Evolutionary conservation across 257 asterid species (phyloP), one percentile per base, ranked within the genome.

Genomic region (Penstemon barbatus): DNA sequence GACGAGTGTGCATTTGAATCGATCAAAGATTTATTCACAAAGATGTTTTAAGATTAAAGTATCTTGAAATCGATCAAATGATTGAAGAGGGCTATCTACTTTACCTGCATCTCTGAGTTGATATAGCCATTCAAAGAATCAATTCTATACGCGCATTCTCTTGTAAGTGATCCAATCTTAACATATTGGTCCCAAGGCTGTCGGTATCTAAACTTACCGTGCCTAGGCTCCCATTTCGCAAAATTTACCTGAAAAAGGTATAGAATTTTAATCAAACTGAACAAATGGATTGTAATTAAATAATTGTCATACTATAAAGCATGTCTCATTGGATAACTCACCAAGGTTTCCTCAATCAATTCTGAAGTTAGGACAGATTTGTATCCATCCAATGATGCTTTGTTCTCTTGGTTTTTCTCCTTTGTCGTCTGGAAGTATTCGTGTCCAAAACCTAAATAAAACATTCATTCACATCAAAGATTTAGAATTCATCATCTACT

Each of bases 171-270:
- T 25, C 82, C 71, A 25, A 74, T 64, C 63, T 76, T 74, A n/a
- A 77, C 40, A 74, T 77, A 80, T 58, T 50, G 75, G 33, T 71
- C 78, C 85, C 85, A 80, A 2, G 85, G 80, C 6, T 80, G 75
- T 0, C 75, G 38, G 65, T 73, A 70, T n/a, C 63, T 42, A 45
- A 79, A 79, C 11, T 45, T 63, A 0, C 79, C 75, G 40, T 75
- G 72, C 50, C 79, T 63, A 13, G 79, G 79, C 59, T 75, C 79
- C 79, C 79, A 75, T 69, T 60, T 75, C 8, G 79, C 75, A 51
- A 46, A 61, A 48, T 75, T 75, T 5, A 41, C 76, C 80, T 75
- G 70, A 15, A 43, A 5, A 57, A 13, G 4, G 37, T 3, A 44
- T 25, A 11, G 33, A 63, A 68, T 9, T 6, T 38, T 15, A 36